Evolutionary conservation across 2,329 filamentous ascomycete species (phyloP).

Genomic region (Coleophoma crateriformis): DNA sequence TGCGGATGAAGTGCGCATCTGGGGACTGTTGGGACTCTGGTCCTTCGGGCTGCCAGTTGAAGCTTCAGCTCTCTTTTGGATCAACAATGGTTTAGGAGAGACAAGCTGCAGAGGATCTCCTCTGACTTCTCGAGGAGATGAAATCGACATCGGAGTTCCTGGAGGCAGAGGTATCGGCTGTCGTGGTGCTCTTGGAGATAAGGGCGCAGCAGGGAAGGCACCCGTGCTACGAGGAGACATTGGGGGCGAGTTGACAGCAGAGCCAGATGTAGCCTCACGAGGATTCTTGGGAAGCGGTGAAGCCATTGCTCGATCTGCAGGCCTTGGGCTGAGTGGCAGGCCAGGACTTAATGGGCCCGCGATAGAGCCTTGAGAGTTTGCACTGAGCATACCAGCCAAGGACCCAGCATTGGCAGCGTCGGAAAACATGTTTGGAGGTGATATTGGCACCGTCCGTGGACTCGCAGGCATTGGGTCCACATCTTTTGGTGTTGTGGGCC

Average conservation of each 20-base stretch:
- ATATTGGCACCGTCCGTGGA: constrained; percentile 28
- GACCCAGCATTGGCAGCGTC: constrained; percentile 37
- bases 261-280: constrained; percentile 14
- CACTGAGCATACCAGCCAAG: constrained; percentile 45
- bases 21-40: constrained; percentile 8
- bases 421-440: constrained; percentile 26
- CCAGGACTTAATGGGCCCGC: constrained; percentile 43
- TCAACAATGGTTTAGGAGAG: constrained; percentile 35
- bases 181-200: constrained; percentile 69
- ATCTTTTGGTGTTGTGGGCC: constrained; percentile 34
- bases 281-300: constrained; percentile 54
- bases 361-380: constrained; percentile 7
- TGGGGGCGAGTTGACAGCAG: constrained; percentile 56
- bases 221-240: constrained; percentile 55
- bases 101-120: constrained; percentile 27
- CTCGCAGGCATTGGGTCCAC: constrained; percentile 31
- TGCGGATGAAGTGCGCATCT: constrained; percentile 26
- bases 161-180: constrained; percentile 69
- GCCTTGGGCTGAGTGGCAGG: constrained; percentile 54
- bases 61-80: constrained; percentile 29
- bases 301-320: constrained; percentile 46
- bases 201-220: constrained; percentile 42
- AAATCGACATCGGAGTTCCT: constrained; percentile 60
- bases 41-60: constrained; percentile 14
- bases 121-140: constrained; percentile 33